Base-by-base conservation (phyloP, 129 eudicot genomes). In the Flaveria trinervia region DNA sequence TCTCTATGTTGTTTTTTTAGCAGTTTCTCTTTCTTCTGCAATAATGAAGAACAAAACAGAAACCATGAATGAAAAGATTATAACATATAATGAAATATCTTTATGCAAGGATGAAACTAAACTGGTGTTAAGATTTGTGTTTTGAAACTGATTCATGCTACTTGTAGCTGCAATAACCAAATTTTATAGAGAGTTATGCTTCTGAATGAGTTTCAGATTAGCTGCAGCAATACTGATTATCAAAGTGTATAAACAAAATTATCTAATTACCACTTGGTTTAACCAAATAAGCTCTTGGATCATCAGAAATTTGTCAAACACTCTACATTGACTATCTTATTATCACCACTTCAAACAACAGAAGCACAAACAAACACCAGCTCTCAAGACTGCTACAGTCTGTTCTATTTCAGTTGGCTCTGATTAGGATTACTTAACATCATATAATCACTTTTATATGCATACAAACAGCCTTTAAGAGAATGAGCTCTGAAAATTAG, bases 1-100 rank as follows among this genome's bases (percentile, higher is more conserved):
- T 95, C 89, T 77, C 99, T 80, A 57, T 95, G 97, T 55, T 95
- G 97, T 62, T 95, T 95, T 72, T 92, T 95, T 67, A 95, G 79
- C 86, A 87, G 50, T 84, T 84, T 95, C 85, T 95, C 99, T 79
- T 83, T 95, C 78, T 85, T 87, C 97, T 95, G 89, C 39, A 57
- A 22, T 65, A 73, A 83, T 36, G 22, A 20, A 20, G 22, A 20
- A 20, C 22, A 20, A 20, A 64, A 28, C 23, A 80, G 23, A n/a
- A 68, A 45, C 45, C 25, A 65, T 52, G 23, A 73, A 73, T 23
- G 22, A 66, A 57, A 26, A 45, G 16, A 55, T 45, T 9, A 55
- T 50, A 57, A 18, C 59, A 61, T 41, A 60, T 26, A 60, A 60
- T 12, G 26, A 56, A 56, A 56, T 9, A 18, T 16, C 62, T 56